Percentiles rank a stretch among this genome's conserved stretches.
Conservation (phyloP, 148 eudicot species). For the Dysphania ambrosioides region DNA sequence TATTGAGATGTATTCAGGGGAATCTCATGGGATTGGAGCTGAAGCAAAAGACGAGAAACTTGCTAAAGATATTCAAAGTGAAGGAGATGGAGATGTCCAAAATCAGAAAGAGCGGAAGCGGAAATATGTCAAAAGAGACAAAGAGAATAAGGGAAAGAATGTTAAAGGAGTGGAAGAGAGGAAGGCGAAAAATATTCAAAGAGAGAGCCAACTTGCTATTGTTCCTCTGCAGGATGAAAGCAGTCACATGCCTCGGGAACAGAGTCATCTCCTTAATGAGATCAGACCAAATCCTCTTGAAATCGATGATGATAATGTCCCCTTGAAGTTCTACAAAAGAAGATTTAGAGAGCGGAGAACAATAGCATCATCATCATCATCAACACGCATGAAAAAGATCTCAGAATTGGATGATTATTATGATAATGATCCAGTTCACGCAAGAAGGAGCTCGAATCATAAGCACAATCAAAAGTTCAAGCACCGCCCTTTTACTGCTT, state of each 20-base stretch:
- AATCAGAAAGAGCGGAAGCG: conserved; percentile 13
- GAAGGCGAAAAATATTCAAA: neutral
- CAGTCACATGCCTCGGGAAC: conserved; percentile 29
- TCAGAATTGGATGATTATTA: conserved; percentile 35
- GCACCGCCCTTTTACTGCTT: conserved; percentile 24
- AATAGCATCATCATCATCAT: neutral
- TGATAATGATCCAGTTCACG: conserved; percentile 24
- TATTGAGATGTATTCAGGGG: conserved; percentile 27
- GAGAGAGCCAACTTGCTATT: conserved; percentile 35
- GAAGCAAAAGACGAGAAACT: conserved; percentile 30
- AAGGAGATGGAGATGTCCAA: conserved; percentile 5
- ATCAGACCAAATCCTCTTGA: conserved; percentile 31
- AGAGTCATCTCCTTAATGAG: conserved; percentile 41
- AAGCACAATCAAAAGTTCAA: conserved; percentile 19
- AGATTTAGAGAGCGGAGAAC: conserved; percentile 16
- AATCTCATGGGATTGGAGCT: conserved; percentile 19
- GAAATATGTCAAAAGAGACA: neutral
- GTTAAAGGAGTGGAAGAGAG: too few relatives aligned
- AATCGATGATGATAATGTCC: conserved; percentile 35
- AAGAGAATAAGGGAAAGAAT: conserved; percentile 3
- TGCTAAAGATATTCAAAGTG: neutral
- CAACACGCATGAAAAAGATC: conserved; percentile 25
- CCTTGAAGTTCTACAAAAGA: conserved; percentile 33
- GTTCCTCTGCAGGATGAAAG: conserved; percentile 35
- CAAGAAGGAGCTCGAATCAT: conserved; percentile 24